Evolutionary conservation across 2,329 filamentous ascomycete genomes (phyloP).

Genomic region (Fusarium irregulare): DNA sequence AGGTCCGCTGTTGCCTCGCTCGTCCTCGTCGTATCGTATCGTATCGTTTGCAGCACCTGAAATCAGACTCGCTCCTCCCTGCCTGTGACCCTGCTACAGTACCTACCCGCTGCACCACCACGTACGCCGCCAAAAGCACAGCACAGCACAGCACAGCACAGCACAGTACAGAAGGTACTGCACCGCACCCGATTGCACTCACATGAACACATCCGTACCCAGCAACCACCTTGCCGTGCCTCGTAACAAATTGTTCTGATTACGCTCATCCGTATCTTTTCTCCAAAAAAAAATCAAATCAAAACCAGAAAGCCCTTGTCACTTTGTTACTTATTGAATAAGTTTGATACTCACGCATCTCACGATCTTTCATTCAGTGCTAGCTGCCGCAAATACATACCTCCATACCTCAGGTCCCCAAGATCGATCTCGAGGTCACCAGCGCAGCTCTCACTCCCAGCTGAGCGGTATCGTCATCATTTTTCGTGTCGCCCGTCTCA

Average conservation of each 20-base stretch:
- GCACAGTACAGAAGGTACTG: constrained; percentile 4
- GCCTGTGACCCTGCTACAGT: constrained; percentile 32
- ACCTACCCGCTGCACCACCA: constrained; percentile 42
- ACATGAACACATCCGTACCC: constrained; percentile 37
- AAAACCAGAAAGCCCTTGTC: constrained; percentile 31
- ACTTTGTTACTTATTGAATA: constrained; percentile 16
- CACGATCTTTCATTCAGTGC: constrained; percentile 42
- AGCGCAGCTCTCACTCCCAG: constrained; percentile 34
- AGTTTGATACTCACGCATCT: constrained; percentile 26
- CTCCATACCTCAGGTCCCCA: background rate
- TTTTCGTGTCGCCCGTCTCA: constrained; percentile 20
- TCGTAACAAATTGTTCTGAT: constrained; percentile 27
- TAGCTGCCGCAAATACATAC: constrained; percentile 35
- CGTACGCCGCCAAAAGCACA: constrained; percentile 39
- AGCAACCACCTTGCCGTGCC: constrained; percentile 30
- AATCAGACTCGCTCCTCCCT: constrained; percentile 34
- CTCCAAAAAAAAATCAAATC: constrained; percentile 11
- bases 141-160: background rate
- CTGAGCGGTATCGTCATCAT: constrained; percentile 41
- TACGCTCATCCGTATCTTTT: constrained; percentile 15
- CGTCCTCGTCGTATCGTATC: background rate
- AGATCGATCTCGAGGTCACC: constrained; percentile 40
- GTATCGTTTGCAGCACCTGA: background rate
- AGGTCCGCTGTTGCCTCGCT: constrained; percentile 31
- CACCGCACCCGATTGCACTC: constrained; percentile 34